Base-by-base conservation (phyloP, 805 yeast species). In the Ogataea pini region DNA sequence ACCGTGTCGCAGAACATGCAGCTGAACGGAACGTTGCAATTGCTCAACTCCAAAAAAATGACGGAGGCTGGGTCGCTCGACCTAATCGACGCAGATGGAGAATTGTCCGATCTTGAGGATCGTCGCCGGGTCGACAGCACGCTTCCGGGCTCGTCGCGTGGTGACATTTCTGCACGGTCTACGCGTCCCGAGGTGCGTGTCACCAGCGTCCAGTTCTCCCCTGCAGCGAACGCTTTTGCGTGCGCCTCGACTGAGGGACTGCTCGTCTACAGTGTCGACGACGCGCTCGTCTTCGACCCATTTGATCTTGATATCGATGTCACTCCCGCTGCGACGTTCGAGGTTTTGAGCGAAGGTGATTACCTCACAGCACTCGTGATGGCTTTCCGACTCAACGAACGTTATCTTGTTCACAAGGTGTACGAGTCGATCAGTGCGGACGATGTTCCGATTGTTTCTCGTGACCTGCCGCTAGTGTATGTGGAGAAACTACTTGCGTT, bases 231-330 rank as follows among this genome's bases (percentile, higher is more conserved):
- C 17, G 82, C 95, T 28, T 94, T 94, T 74, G 94, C 96, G 1
- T 96, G 96, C 36, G 94, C 97, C 0, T 84, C 97, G 0, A 94
- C 99, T 0, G 98, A 92, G 65, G 99, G 99, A 7, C 71, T 94
- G 39, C 72, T 90, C 48, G 73, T 94, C 1, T 94, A 79, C 64
- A 85, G 96, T 1, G 79, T 90, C 33, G 95, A 92, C 65, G 83
- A 83, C 42, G 71, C 79, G 9, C 69, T 85, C 42, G 71, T 83
- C 24, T 94, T 94, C 63, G 99, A 94, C 72, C 99, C 99, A 28
- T 89, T 89, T 64, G 98, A 94, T 65, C 76, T 94, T 62, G 98
- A 92, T 63, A 73, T 90, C 40, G 98, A 94, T 59, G 82, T 92
- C 24, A 94, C 99, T 0, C 95, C 96, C 1, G 86, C 81, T 39